These are phyloP conservation scores for Cladophialophora immunda DNA, from an alignment of 2,329 filamentous ascomycete genomes.

Conservation along the genomic window DNA sequence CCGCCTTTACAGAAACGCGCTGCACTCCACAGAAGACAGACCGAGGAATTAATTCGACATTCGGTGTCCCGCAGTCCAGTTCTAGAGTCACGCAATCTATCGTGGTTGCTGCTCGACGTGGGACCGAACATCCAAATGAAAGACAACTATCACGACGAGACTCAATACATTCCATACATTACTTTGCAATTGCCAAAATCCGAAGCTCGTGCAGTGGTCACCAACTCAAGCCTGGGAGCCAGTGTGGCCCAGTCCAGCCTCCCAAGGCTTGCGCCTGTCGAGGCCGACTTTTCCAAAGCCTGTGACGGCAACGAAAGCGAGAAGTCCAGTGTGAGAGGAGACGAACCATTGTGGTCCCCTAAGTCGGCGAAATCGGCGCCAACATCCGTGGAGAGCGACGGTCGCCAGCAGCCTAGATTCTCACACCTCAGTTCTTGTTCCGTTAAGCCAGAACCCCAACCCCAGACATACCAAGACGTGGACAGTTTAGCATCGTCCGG, in stretches of 20 bases:
- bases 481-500: background rate
- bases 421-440: background rate
- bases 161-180: background rate
- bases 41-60: background rate
- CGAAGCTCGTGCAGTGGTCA: background rate
- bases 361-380: background rate
- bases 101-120: background rate
- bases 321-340: background rate
- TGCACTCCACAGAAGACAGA: background rate
- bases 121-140: background rate
- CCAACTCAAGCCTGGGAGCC: background rate
- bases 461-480: background rate
- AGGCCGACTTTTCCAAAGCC: slow-evolving; percentile 10
- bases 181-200: background rate
- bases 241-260: background rate
- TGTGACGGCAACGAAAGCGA: slow-evolving; percentile 13
- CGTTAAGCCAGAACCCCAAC: background rate
- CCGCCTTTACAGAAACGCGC: background rate
- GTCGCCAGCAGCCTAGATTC: background rate
- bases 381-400: background rate
- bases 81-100: background rate
- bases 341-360: background rate
- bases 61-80: background rate
- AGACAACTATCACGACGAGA: background rate
- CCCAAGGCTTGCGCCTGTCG: background rate